Conservation (phyloP, 2,329 filamentous ascomycete species). For the Stachybotrys chlorohalonatus region DNA sequence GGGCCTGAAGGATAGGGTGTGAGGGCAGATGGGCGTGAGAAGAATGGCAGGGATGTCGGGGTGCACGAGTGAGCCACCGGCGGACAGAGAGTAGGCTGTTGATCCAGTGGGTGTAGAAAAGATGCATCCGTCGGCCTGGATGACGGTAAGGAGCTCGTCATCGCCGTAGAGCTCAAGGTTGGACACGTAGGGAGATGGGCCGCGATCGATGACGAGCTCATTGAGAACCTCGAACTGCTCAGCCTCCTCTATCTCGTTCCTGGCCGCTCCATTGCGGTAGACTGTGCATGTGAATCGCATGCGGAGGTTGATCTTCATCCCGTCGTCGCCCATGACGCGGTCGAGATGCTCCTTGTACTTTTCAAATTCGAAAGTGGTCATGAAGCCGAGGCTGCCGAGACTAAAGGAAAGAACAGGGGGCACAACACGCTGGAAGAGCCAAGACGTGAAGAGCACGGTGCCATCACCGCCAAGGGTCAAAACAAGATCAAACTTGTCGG, state of each 20-base stretch:
- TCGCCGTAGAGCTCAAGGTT: slow-evolving; percentile 95
- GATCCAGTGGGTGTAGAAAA: slow-evolving; percentile 93
- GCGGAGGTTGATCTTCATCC: slow-evolving; percentile 94
- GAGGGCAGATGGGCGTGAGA: slow-evolving; percentile 93
- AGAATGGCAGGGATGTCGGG: slow-evolving; percentile 95
- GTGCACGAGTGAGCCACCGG: slow-evolving; percentile 89
- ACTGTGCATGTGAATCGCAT: slow-evolving; percentile 99
- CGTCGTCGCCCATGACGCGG: slow-evolving; percentile 83
- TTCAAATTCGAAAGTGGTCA: slow-evolving; percentile 81
- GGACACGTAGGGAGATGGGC: slow-evolving; percentile 92
- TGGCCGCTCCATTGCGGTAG: slow-evolving; percentile 59
- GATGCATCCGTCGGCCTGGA: slow-evolving; percentile 95
- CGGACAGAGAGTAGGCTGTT: slow-evolving; percentile 92
- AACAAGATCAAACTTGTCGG: slow-evolving; percentile 93
- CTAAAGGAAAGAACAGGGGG: slow-evolving; percentile 80
- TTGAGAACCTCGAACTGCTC: slow-evolving; percentile 98
- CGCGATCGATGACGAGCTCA: slow-evolving; percentile 95
- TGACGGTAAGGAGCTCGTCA: slow-evolving; percentile 86
- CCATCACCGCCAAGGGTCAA: slow-evolving; percentile 80
- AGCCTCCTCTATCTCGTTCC: slow-evolving; percentile 68
- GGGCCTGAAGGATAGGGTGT: slow-evolving; percentile 91
- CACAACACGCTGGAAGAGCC: slow-evolving; percentile 86
- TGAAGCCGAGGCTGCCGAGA: slow-evolving; percentile 76
- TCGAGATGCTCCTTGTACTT: slow-evolving; percentile 81
- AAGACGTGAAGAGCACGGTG: slow-evolving; percentile 80